Evolutionary conservation across 1,284 basidiomycete genomes (phyloP), one percentile per base, ranked within the genome.

Genomic region (Vanrija sp.): DNA sequence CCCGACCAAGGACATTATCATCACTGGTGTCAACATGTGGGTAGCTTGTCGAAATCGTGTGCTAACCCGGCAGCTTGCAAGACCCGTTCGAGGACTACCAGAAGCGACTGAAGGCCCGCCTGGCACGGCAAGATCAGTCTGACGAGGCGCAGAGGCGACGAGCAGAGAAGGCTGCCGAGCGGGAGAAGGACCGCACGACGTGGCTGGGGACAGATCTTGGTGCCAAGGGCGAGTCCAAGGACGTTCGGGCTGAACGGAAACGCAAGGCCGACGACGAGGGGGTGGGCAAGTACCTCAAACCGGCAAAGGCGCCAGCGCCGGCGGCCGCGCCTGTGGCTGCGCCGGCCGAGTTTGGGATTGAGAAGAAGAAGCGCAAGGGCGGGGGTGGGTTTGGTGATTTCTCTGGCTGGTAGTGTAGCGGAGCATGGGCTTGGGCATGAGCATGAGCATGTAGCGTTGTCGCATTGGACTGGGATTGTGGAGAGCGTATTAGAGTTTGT

Each of bases 1-100:
- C 51, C 95, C 95, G 4, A 25, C 80, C 83, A 91, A 90, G 68
- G 83, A 85, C 15, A 85, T 98, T 48, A 82, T 84, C 20, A 77
- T 77, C 38, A 63, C 65, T 6, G 64, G 69, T 14, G 64, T 77
- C 20, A 64, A 70, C 22, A 66, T 77, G 72, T 75, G 39, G 52
- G 71, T 63, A 15, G 12, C 35, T 19, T 31, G 9, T 14, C 3
- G 20, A 35, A 4, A 3, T 25, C 9, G 20, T 14, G 12, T 43
- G 46, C 41, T 51, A n/a, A 51, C 36, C 18, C 7, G 6, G 6
- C 57, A 75, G 74, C 9, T 72, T 79, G 45, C 72, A 75, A 56
- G 77, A 80, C 51, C 78, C 79, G 0, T 80, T 78, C 56, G 75
- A 78, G 44, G 67, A 70, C 12, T 79, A 78, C 63, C 67, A 75